Evolutionary conservation across 345 rosid species (phyloP), one percentile per base, ranked within the genome.

Genomic region (Dimocarpus longan): DNA sequence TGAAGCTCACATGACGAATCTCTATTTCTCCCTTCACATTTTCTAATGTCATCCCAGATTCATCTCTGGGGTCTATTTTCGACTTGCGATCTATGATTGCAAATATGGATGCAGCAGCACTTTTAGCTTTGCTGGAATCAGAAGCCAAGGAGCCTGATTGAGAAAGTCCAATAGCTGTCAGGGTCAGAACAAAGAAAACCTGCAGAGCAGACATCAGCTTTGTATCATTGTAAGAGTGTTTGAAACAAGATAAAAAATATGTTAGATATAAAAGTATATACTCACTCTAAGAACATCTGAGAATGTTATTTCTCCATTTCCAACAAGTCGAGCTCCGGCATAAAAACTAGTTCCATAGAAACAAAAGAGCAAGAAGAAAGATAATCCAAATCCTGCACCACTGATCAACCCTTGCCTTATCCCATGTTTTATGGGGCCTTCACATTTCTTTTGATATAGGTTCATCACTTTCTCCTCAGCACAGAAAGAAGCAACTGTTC

Each of bases 401-500:
- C 95, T 89, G 70, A 88, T 79, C 74, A 91, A 75, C 12, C 98
- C 97, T 81, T 79, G 93, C 79, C 88, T 90, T 44, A 90, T 87
- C 65, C 97, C 97, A 3, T 89, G 74, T 78, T 84, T 88, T 86
- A 88, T n/a, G 48, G 97, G 98, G 56, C 91, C 95, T 81, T 91
- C 98, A 22, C 98, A 93, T 86, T 92, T 95, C 79, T 77, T 86
- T 66, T 79, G 76, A 78, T 95, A 95, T 42, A 91, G 86, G 46
- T 92, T 79, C 94, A 93, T 92, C 80, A 93, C 91, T 78, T 89
- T 95, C 77, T 92, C 97, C 76, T 93, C 98, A 0, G 95, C 95
- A 77, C 98, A 91, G 82, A 90, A 95, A 4, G 98, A 93, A 75
- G 98, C 93, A 62, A 93, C 93, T 18, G 98, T 92, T 85, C 98